Evolutionary conservation across 2,329 filamentous ascomycete species (phyloP).

Genomic region (Aspergillus uvarum): DNA sequence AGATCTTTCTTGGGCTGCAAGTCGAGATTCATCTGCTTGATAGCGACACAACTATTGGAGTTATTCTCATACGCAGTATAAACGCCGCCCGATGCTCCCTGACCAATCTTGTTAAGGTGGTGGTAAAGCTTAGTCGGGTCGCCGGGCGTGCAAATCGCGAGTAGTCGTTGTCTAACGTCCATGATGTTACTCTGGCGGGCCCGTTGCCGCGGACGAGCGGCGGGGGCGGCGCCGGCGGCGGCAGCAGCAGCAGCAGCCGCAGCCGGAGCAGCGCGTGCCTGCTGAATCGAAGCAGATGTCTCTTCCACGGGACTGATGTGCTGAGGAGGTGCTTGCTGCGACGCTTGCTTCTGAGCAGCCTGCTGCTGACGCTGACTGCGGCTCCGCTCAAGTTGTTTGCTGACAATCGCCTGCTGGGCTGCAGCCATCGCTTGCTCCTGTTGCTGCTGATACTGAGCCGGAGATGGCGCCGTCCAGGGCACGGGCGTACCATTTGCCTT

Average conservation of each 20-base stretch:
- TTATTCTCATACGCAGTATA: slow-evolving; percentile 85
- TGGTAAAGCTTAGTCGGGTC: slow-evolving; percentile 88
- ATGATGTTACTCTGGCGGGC: slow-evolving; percentile 74
- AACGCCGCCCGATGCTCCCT: slow-evolving; percentile 94
- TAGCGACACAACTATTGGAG: slow-evolving; percentile 85
- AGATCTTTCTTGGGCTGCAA: slow-evolving; percentile 98
- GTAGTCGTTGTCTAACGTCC: slow-evolving; percentile 79
- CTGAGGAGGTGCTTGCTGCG: slow-evolving; percentile 33
- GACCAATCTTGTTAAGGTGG: slow-evolving; percentile 89
- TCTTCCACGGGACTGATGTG: slow-evolving; percentile 38
- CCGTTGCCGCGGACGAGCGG: slow-evolving; percentile 71
- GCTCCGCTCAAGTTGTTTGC: slow-evolving; percentile 67
- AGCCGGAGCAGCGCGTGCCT: neutral
- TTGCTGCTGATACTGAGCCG: slow-evolving; percentile 61
- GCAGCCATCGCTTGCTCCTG: slow-evolving; percentile 81
- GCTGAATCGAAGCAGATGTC: slow-evolving; percentile 33
- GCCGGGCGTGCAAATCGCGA: slow-evolving; percentile 84
- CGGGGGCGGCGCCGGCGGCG: slow-evolving; percentile 48
- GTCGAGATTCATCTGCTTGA: slow-evolving; percentile 99
- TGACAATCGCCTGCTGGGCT: slow-evolving; percentile 73
- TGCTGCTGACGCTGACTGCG: slow-evolving; percentile 69
- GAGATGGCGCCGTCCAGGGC: slow-evolving; percentile 47
- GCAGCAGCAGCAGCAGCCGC: neutral
- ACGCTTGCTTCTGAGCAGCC: slow-evolving; percentile 43
- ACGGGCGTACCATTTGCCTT: slow-evolving; percentile 56